Evolutionary conservation across 257 asterid species (phyloP), one percentile per base, ranked within the genome.

Genomic region (Solanum lycopersicoides): DNA sequence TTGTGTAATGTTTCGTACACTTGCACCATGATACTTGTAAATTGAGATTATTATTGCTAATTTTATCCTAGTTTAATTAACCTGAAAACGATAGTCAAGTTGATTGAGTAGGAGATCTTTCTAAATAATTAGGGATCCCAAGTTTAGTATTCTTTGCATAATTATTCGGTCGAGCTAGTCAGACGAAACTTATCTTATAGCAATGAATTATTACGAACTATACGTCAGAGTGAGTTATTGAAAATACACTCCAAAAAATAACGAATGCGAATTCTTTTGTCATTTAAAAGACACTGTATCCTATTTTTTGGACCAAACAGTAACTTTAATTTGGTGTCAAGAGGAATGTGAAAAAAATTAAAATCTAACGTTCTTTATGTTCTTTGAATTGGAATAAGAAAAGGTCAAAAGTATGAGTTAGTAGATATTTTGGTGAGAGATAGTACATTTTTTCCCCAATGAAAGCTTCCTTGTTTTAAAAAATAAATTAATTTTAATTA

Each of bases 161-260:
- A 4, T 60, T 60, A 15, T 60, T 2, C 0, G 14, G 0, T 53
- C 5, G 13, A 60, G 12, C 0, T 60, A 3, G 3, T 60, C 69
- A 60, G 1, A 23, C 0, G 1, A 10, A 23, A 60, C 0, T 60
- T 4, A 0, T 9, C 14, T 60, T 9, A 21, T 59, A 20, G 0
- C 5, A 2, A 21, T 59, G 6, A 0, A 13, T 9, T 21, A 9
- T 23, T 50, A 50, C 1, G 1, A 60, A 21, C 13, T 23, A 4
- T 23, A 23, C 2, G 3, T 15, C 18, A 9, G 8, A 16, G 21
- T 2, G 21, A 50, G 20, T 50, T 44, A 44, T 12, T 4, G 2
- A 12, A 12, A 1, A 12, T 5, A 18, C 2, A 56, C 12, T n/a
- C 10, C 11, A 53, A 3, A 56, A 56, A 56, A 20, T 56, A 56